Evolutionary conservation across 192 early-diverging fungal genomes (phyloP).

Genomic region (Backusella australiensis): DNA sequence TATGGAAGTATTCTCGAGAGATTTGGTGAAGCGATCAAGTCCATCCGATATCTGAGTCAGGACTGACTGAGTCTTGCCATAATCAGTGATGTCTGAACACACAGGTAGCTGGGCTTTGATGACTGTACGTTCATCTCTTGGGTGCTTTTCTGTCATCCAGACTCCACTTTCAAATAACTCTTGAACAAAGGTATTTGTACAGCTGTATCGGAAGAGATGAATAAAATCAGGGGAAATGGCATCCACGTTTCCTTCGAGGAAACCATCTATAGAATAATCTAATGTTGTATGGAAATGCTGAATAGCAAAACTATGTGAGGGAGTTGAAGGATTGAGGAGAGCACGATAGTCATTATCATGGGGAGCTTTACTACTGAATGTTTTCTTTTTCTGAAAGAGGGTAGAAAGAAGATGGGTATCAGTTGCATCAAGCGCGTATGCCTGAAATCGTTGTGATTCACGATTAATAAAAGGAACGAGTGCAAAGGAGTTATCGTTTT

Average conservation of each 20-base stretch:
- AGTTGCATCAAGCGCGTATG: conserved; percentile 39
- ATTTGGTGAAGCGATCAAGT: background rate
- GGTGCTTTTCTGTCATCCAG: conserved; percentile 70
- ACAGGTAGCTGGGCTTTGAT: conserved; percentile 75
- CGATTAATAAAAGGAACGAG: conserved; percentile 44
- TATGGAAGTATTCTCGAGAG: conserved; percentile 32
- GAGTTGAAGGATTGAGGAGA: conserved; percentile 18
- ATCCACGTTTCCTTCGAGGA: conserved; percentile 60
- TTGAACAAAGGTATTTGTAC: conserved; percentile 59
- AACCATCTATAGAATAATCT: conserved; percentile 66
- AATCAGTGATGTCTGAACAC: conserved; percentile 39
- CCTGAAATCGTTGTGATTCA: conserved; percentile 39
- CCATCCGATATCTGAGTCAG: background rate
- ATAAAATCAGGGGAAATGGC: conserved; percentile 67
- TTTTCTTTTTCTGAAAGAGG: conserved; percentile 35
- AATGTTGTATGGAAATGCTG: conserved; percentile 56
- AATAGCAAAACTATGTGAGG: conserved; percentile 56
- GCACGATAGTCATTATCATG: conserved; percentile 13
- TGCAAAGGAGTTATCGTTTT: conserved; percentile 19
- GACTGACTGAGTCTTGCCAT: background rate
- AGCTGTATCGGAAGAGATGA: conserved; percentile 58
- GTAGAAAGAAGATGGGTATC: conserved; percentile 43
- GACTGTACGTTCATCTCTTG: conserved; percentile 65
- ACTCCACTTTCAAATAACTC: conserved; percentile 64
- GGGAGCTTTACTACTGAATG: conserved; percentile 23